A percentile compares a stretch with the other conserved stretches of the same genome.
Conservation (phyloP, 768 basidiomycete genomes). For the Gloeophyllum trabeum region DNA sequence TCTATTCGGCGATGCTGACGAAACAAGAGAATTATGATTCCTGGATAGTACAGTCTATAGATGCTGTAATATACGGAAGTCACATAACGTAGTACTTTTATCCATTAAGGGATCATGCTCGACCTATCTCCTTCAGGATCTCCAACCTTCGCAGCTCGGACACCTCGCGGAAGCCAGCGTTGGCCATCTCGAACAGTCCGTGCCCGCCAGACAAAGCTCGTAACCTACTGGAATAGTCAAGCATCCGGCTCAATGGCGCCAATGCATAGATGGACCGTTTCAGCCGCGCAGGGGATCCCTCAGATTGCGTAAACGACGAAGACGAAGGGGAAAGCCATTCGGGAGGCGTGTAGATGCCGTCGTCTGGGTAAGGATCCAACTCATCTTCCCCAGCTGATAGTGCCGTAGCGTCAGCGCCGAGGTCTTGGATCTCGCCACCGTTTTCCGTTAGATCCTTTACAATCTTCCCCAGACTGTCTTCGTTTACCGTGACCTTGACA, state of each 20-base stretch:
- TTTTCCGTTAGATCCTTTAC: constrained; percentile 80
- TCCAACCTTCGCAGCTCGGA: constrained; percentile 49
- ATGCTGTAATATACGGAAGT: too few relatives aligned
- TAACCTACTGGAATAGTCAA: constrained; percentile 70
- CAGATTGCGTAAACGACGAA: constrained; percentile 16
- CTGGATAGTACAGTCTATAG: too few relatives aligned
- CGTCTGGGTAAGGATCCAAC: constrained; percentile 33
- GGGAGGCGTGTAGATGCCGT: constrained; percentile 69
- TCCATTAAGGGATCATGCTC: constrained; percentile 30
- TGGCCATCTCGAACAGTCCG: constrained; percentile 69
- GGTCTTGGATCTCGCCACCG: constrained; percentile 67
- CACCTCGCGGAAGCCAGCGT: constrained; percentile 68
- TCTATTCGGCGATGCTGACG: constrained; percentile 79
- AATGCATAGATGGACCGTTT: constrained; percentile 62
- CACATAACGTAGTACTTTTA: constrained; percentile 7
- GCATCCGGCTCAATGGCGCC: constrained; percentile 72
- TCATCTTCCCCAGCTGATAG: constrained; percentile 26
- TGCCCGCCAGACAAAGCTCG: constrained; percentile 78
- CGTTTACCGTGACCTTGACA: constrained; percentile 56
- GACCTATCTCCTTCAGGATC: constrained; percentile 71
- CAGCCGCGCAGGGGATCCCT: constrained; percentile 21
- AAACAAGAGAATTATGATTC: constrained; percentile 51
- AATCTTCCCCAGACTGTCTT: constrained; percentile 62
- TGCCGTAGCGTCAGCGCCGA: constrained; percentile 36
- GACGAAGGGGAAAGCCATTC: constrained; percentile 67